Base-by-base conservation (phyloP, 352 stramenopile genomes). In the Phytophthora capsici region DNA sequence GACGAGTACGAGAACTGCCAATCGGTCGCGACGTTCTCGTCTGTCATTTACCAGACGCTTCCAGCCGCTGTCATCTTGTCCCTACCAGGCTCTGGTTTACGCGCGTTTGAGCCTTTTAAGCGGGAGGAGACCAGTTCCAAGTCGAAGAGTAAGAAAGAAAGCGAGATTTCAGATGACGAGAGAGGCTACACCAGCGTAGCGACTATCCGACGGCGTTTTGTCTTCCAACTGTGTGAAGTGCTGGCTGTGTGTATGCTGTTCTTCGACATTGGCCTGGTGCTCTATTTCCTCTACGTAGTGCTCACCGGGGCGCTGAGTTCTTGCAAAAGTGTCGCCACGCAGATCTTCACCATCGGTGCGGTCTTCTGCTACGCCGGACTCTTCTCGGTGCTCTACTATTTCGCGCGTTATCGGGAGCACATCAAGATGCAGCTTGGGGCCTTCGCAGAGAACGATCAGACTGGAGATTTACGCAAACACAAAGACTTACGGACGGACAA, bases 381-480 rank as follows among this genome's bases (percentile, higher is more conserved):
- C 3, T 86, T 90, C 26, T 48, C 77, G 9, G 80, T 89, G 59
- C 47, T 91, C 23, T 67, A 73, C 46, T 82, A 80, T 56, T 91
- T 93, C 53, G 78, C 82, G 23, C 81, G 85, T 12, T 90, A 87
- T 48, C 85, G 85, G 1, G 85, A 93, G 36, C 85, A 91, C 53
- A 77, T 93, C 45, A 93, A 93, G 68, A 93, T 93, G 84, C 73
- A 88, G 54, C 56, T 93, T 1, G 82, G 84, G 1, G 80, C 80
- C 5, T 93, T 93, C 56, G 71, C 79, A 3, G 82, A 93, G 34
- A 77, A 71, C n/a, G 82, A 90, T 34, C 78, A 91, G 58, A 89
- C 76, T 2, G 78, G 74, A 43, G 69, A 80, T 38, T 59, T 89
- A 12, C 78, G 82, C 16, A 74, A 86, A 9, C 80, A 82, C 38